These are phyloP conservation scores for Amanita jacksonii DNA, from an alignment of 768 basidiomycete species.

Conservation along the genomic window DNA sequence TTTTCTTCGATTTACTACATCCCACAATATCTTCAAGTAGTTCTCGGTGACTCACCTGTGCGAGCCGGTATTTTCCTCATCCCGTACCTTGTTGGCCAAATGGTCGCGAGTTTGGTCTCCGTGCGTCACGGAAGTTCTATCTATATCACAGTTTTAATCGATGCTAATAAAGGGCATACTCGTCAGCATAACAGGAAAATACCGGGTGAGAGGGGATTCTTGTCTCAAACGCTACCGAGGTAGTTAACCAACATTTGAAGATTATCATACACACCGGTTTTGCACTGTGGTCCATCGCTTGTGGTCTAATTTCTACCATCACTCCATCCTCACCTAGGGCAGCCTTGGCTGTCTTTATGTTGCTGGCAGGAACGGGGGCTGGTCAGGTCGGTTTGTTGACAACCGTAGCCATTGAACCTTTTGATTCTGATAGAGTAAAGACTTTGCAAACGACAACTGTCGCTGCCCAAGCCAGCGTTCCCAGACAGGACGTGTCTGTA, in stretches of 20 bases:
- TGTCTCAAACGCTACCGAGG: too few species aligned
- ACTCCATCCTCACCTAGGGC: constrained; percentile 36
- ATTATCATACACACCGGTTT: constrained; percentile 57
- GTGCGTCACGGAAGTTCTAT: constrained; percentile 25
- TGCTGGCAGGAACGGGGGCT: constrained; percentile 50
- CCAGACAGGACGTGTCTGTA: neutral
- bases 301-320: constrained; percentile 62
- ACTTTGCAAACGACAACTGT: constrained; percentile 2
- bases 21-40: constrained; percentile 70
- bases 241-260: constrained; percentile 17
- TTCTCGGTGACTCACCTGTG: constrained; percentile 56
- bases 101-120: constrained; percentile 42
- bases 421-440: neutral
- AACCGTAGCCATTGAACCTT: neutral
- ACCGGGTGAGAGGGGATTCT: constrained; percentile 32
- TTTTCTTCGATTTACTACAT: constrained; percentile 65
- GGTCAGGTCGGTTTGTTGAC: constrained; percentile 35
- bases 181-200: constrained; percentile 58
- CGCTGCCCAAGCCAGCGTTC: constrained; percentile 2
- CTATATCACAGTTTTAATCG: neutral
- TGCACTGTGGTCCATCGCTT: constrained; percentile 57
- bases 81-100: constrained; percentile 59
- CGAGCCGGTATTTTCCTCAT: constrained; percentile 51
- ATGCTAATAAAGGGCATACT: constrained; percentile 37
- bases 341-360: constrained; percentile 48